Percentiles rank a stretch among this genome's conserved stretches.
Evolutionary conservation across 768 basidiomycete species (phyloP).

Genomic region (Kwoniella dendrophila): DNA sequence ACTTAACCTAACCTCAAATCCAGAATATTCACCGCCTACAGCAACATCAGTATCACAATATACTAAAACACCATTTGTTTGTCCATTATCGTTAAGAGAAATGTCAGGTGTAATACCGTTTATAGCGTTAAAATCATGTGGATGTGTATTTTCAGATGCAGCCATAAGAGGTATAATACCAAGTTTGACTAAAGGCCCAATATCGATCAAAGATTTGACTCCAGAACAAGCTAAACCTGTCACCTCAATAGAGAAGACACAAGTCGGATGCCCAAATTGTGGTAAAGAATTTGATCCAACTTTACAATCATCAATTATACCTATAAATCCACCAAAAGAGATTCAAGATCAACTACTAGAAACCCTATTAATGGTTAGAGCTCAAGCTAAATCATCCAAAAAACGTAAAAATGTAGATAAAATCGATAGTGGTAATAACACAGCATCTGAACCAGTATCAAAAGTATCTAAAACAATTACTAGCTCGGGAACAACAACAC

Average conservation of each 20-base stretch:
- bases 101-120: slow-evolving; percentile 92
- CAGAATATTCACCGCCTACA: slow-evolving; percentile 59
- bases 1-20: slow-evolving; percentile 76
- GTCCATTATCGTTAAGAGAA: slow-evolving; percentile 87
- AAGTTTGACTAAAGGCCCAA: slow-evolving; percentile 71
- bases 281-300: slow-evolving; percentile 45
- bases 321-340: slow-evolving; percentile 49
- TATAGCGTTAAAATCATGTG: slow-evolving; percentile 80
- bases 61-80: slow-evolving; percentile 76
- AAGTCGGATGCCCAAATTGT: slow-evolving; percentile 47
- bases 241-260: slow-evolving; percentile 16
- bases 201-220: slow-evolving; percentile 59
- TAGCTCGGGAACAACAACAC: neutral
- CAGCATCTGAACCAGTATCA: neutral
- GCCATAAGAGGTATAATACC: slow-evolving; percentile 74
- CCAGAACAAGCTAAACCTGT: slow-evolving; percentile 32
- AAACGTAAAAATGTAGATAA: slow-evolving; percentile 32
- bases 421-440: neutral
- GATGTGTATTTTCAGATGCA: slow-evolving; percentile 86
- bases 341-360: slow-evolving; percentile 42
- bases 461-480: neutral
- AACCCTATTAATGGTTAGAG: slow-evolving; percentile 27
- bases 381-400: slow-evolving; percentile 44
- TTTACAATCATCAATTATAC: slow-evolving; percentile 21
- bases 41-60: slow-evolving; percentile 45